These are phyloP conservation scores for Epichloe uncinata DNA, from an alignment of 2,329 filamentous ascomycete species.

Conservation along the genomic window DNA sequence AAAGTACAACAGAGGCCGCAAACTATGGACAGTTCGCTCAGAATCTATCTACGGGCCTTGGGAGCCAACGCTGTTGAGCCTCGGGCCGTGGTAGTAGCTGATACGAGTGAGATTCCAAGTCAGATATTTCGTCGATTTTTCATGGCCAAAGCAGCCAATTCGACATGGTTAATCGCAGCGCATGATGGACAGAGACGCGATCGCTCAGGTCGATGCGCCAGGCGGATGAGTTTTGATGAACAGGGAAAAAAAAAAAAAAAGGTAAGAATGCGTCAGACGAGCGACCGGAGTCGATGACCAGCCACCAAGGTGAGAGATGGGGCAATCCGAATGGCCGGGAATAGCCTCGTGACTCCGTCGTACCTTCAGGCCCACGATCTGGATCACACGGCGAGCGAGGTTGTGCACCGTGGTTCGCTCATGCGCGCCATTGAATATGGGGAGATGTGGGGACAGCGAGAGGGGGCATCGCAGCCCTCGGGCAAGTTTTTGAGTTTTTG, in stretches of 20 bases:
- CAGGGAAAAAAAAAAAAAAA: too few species aligned
- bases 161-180: background rate
- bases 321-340: too few species aligned
- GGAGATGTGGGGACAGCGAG: background rate
- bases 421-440: background rate
- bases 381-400: background rate
- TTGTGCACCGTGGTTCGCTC: background rate
- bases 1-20: too few species aligned
- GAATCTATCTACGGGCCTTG: too few species aligned
- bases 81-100: background rate
- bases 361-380: background rate
- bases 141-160: background rate
- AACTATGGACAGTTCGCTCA: too few species aligned
- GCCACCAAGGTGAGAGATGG: too few species aligned
- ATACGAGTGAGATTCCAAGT: background rate
- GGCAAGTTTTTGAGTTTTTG: too few species aligned
- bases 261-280: too few species aligned
- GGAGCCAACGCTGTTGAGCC: too few species aligned
- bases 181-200: background rate
- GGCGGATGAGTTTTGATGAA: background rate
- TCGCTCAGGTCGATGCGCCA: background rate
- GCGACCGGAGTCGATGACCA: too few species aligned
- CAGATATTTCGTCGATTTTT: background rate
- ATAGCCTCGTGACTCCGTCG: background rate
- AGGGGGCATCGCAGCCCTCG: too few species aligned